Conservation (phyloP, 2,329 filamentous ascomycete species). For the Chaetomiaceae sp. region DNA sequence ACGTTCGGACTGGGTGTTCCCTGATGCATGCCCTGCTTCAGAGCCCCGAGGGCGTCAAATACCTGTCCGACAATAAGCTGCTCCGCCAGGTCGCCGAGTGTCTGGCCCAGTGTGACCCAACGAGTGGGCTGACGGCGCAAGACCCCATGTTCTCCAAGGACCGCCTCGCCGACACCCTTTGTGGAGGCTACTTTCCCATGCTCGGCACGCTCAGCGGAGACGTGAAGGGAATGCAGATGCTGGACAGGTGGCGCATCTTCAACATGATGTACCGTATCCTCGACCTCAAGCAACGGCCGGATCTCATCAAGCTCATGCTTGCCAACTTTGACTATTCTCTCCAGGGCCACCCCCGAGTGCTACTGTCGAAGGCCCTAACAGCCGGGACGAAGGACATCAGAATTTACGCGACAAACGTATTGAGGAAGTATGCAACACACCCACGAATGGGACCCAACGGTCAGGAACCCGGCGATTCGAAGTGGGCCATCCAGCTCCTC, state of each 20-base stretch:
- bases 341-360: slow-evolving; percentile 82
- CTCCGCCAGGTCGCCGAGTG: slow-evolving; percentile 93
- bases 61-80: slow-evolving; percentile 86
- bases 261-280: slow-evolving; percentile 99
- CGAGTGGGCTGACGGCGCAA: slow-evolving; percentile 70
- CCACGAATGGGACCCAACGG: slow-evolving; percentile 38
- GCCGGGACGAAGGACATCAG: slow-evolving; percentile 87
- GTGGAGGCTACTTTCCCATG: slow-evolving; percentile 90
- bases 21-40: slow-evolving; percentile 83
- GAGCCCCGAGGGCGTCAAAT: slow-evolving; percentile 77
- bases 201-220: slow-evolving; percentile 83
- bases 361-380: slow-evolving; percentile 90
- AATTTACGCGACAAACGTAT: slow-evolving; percentile 79
- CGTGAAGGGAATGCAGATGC: slow-evolving; percentile 75
- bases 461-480: slow-evolving; percentile 60
- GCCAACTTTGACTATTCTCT: slow-evolving; percentile 90
- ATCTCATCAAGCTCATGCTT: slow-evolving; percentile 83
- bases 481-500: slow-evolving; percentile 95
- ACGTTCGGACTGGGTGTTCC: slow-evolving; percentile 83
- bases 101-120: slow-evolving; percentile 87
- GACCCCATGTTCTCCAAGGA: slow-evolving; percentile 85
- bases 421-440: slow-evolving; percentile 77
- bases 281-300: slow-evolving; percentile 83
- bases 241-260: slow-evolving; percentile 96
- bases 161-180: slow-evolving; percentile 79